Conservation (phyloP, 306 rosid species). For the Pterocarpus santalinus region DNA sequence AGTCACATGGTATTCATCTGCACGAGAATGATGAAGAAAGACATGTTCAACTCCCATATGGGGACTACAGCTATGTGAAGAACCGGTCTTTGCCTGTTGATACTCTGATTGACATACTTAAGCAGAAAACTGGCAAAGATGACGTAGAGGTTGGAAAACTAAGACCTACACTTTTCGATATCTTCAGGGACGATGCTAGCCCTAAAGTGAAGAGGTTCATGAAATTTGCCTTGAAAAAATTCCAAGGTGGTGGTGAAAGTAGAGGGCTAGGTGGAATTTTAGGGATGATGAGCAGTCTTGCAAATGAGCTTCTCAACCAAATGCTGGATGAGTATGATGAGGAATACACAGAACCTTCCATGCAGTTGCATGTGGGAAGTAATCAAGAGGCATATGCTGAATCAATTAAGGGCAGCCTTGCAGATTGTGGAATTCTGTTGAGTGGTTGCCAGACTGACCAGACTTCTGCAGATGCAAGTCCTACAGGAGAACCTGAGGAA, state of each 20-base stretch:
- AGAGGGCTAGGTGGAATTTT: slow-evolving; percentile 53
- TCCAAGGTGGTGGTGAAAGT: slow-evolving; percentile 47
- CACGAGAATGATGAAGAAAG: slow-evolving; percentile 37
- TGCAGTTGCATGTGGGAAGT: slow-evolving; percentile 49
- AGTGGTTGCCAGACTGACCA: slow-evolving; percentile 86
- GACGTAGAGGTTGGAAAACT: slow-evolving; percentile 77
- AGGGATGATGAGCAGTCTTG: slow-evolving; percentile 30
- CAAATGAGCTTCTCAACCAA: slow-evolving; percentile 61
- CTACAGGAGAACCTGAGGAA: slow-evolving; percentile 56
- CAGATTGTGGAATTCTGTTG: slow-evolving; percentile 68
- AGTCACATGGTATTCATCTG: slow-evolving; percentile 64
- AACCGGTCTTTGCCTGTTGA: slow-evolving; percentile 66
- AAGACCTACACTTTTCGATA: slow-evolving; percentile 69
- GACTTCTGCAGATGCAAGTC: slow-evolving; percentile 85
- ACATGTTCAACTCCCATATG: slow-evolving; percentile 48
- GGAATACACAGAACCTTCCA: slow-evolving; percentile 56
- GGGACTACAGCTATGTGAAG: slow-evolving; percentile 53
- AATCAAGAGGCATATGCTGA: slow-evolving; percentile 71
- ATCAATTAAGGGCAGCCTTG: slow-evolving; percentile 45
- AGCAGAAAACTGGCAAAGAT: slow-evolving; percentile 74
- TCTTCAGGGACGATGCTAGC: slow-evolving; percentile 77
- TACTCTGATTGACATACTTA: slow-evolving; percentile 71
- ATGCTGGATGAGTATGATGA: slow-evolving; percentile 61
- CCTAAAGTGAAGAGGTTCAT: slow-evolving; percentile 86
- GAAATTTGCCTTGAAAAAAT: slow-evolving; percentile 63